Conservation (phyloP, 768 basidiomycete genomes). For the Phylloporus scabripes region DNA sequence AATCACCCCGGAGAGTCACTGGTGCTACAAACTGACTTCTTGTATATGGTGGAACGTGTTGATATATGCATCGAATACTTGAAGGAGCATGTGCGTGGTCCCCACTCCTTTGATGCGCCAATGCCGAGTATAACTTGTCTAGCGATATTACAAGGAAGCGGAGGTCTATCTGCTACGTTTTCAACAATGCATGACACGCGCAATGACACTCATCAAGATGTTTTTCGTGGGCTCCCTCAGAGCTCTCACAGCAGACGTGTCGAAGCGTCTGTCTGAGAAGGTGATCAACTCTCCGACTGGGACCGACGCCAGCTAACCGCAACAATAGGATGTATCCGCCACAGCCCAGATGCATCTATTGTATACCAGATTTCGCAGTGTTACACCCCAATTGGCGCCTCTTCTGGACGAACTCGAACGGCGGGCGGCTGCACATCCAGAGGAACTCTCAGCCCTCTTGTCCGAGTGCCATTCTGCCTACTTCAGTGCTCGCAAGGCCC, state of each 20-base stretch:
- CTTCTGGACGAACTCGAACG: constrained; percentile 83
- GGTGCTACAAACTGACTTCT: constrained; percentile 85
- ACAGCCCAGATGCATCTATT: constrained; percentile 81
- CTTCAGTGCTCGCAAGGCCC: constrained; percentile 62
- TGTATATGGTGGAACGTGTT: constrained; percentile 94
- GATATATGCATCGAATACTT: constrained; percentile 93
- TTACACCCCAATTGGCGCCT: constrained; percentile 67
- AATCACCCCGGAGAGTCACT: constrained; percentile 91
- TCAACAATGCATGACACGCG: constrained; percentile 96
- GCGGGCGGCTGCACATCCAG: constrained; percentile 67
- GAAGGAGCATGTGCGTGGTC: constrained; percentile 66
- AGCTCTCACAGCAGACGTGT: constrained; percentile 72
- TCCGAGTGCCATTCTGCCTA: constrained; percentile 86
- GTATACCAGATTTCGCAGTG: constrained; percentile 80
- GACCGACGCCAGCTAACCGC: not conserved
- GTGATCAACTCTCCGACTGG: constrained; percentile 29
- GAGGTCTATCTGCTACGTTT: constrained; percentile 94
- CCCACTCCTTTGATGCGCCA: not conserved
- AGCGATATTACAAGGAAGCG: constrained; percentile 90
- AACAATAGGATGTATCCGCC: constrained; percentile 60
- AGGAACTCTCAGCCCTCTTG: constrained; percentile 77
- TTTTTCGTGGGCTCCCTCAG: constrained; percentile 85
- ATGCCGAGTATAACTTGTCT: constrained; percentile 6
- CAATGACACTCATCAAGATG: constrained; percentile 98
- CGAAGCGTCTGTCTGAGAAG: constrained; percentile 70